These are phyloP conservation scores for Linderina pennispora DNA, from an alignment of 192 early-diverging fungal species.

Conservation along the genomic window DNA sequence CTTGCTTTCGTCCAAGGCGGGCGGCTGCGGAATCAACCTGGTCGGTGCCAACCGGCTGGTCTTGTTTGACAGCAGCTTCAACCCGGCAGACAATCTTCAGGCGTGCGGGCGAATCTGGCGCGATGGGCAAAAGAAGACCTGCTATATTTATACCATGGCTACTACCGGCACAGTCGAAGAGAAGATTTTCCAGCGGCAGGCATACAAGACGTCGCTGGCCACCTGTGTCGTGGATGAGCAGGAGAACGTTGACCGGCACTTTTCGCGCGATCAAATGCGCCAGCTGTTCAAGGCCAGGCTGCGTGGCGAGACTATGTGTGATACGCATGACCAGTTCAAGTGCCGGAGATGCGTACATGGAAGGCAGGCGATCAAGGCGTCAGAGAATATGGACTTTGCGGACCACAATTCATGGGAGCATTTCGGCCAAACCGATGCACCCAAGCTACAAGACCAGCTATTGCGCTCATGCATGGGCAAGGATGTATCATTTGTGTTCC, in stretches of 20 bases:
- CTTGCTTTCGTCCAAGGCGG: slow-evolving; percentile 93
- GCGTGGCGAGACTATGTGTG: slow-evolving; percentile 52
- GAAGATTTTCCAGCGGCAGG: slow-evolving; percentile 96
- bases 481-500: slow-evolving; percentile 72
- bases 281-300: slow-evolving; percentile 84
- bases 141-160: slow-evolving; percentile 97
- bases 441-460: slow-evolving; percentile 56
- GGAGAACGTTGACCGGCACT: slow-evolving; percentile 88
- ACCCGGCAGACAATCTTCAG: slow-evolving; percentile 96
- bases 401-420: slow-evolving; percentile 83
- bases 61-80: slow-evolving; percentile 85
- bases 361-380: slow-evolving; percentile 64
- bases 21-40: slow-evolving; percentile 97
- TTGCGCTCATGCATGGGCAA: slow-evolving; percentile 56
- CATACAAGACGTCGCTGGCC: slow-evolving; percentile 77
- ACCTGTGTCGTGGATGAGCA: slow-evolving; percentile 95
- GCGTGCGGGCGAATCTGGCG: slow-evolving; percentile 88
- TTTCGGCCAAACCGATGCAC: slow-evolving; percentile 50
- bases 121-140: slow-evolving; percentile 76
- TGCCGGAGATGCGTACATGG: slow-evolving; percentile 87
- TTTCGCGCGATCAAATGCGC: slow-evolving; percentile 80
- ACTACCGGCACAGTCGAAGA: slow-evolving; percentile 98
- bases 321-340: slow-evolving; percentile 97
- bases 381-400: slow-evolving; percentile 62
- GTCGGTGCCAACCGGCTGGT: slow-evolving; percentile 97